Evolutionary conservation across 2,329 filamentous ascomycete species (phyloP).

Genomic region (Curvularia spicifera): DNA sequence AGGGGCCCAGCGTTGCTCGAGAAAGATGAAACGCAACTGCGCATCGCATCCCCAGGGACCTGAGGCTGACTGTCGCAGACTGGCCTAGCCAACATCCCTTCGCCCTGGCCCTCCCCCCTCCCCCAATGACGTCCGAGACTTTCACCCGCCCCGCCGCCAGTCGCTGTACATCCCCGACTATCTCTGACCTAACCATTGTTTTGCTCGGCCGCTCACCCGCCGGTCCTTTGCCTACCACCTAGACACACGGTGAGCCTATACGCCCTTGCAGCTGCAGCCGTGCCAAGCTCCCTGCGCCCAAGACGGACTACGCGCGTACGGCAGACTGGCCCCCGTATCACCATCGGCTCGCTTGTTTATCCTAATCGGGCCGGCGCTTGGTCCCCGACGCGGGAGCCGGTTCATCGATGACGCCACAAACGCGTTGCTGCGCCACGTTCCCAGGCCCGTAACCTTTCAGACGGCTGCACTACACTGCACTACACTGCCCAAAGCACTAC

Average conservation of each 20-base stretch:
- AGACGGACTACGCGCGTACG: not conserved
- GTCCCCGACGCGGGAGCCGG: not conserved
- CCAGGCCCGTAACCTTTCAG: not conserved
- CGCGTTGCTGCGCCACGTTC: conserved; percentile 27
- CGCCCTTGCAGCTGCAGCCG: not conserved
- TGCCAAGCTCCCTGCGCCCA: not conserved
- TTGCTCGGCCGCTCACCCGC: not conserved
- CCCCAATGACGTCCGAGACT: not conserved
- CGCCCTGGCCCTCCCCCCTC: not conserved
- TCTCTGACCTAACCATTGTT: too few species aligned
- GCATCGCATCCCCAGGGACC: conserved; percentile 26
- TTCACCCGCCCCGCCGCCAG: too few species aligned
- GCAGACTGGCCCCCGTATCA: not conserved
- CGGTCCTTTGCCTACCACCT: not conserved
- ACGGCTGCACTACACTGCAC: not conserved
- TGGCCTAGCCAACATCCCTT: conserved; percentile 19
- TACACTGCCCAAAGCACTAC: not conserved
- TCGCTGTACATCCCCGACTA: not conserved
- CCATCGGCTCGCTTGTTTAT: not conserved
- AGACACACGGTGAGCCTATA: not conserved
- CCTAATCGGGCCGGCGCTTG: too few species aligned
- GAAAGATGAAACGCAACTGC: conserved; percentile 43
- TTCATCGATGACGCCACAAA: not conserved
- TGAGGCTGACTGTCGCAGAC: conserved; percentile 38
- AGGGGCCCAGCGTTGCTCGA: conserved; percentile 25